phyloP scores from a whole-genome alignment of 1,284 basidiomycete species.

The Phenoliferia sp. region DNA sequence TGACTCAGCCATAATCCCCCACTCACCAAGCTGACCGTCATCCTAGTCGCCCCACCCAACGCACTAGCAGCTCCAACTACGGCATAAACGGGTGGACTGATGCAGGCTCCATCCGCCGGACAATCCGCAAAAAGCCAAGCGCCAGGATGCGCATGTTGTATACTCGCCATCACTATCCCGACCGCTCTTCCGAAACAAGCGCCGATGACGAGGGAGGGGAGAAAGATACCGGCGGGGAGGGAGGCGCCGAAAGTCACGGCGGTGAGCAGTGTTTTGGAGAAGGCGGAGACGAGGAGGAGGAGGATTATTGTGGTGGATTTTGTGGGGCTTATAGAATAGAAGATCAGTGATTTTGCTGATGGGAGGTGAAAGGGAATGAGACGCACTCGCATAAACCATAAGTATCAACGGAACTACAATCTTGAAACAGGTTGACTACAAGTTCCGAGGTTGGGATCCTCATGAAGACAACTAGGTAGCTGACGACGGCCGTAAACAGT shows the following conservation, averaged over 20 bases:
- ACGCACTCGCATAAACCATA: constrained; percentile 61
- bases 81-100: constrained; percentile 75
- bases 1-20: too few relatives aligned
- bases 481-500: constrained; percentile 63
- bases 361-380: too few relatives aligned
- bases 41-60: constrained; percentile 72
- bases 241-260: constrained; percentile 92
- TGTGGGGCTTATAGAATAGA: too few relatives aligned
- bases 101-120: constrained; percentile 58
- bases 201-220: constrained; percentile 91
- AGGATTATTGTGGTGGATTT: constrained; percentile 13
- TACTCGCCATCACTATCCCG: constrained; percentile 75
- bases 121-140: constrained; percentile 63
- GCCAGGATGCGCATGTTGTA: constrained; percentile 64
- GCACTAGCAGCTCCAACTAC: constrained; percentile 76
- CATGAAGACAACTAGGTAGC: constrained; percentile 61
- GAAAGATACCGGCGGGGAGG: constrained; percentile 92
- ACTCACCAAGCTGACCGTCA: constrained; percentile 58
- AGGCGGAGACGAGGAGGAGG: constrained; percentile 31
- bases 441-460: constrained; percentile 32
- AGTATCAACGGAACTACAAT: constrained; percentile 62
- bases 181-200: constrained; percentile 89
- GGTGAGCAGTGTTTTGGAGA: constrained; percentile 73
- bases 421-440: constrained; percentile 67
- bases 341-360: neutral